Base-by-base conservation (phyloP, 2,329 filamentous ascomycete genomes). In the Ceratocystis colombiana region DNA sequence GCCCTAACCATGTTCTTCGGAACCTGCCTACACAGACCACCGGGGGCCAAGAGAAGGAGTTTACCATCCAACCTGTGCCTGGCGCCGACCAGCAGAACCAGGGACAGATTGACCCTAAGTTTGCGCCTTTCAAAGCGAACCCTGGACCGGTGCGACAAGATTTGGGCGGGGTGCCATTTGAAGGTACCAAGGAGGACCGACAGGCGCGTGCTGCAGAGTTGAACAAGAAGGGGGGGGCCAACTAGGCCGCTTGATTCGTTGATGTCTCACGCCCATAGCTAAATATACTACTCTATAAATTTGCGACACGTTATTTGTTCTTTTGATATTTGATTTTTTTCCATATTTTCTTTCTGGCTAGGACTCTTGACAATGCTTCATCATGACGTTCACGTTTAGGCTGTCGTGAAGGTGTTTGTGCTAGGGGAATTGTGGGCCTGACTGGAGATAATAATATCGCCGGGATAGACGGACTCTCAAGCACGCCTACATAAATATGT, bases 141-240 rank as follows among this genome's bases (percentile, higher is more conserved):
- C 84, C 83, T 12, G 84, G 84, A 44, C 84, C 84, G 17, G 84
- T 77, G 33, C 71, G 84, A 30, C 77, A 81, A 20, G 74, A 83
- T 69, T 77, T 80, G 68, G 79, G 84, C 76, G 79, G 79, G 17
- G 75, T 75, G 44, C 73, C 80, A 63, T 73, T 81, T 73, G 83
- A 86, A 76, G 84, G 83, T 17, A 84, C 81, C 67, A 88, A 87
- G 75, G 86, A 88, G 73, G 87, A 90, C 72, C 82, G 87, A 65
- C 77, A 80, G 71, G 84, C 81, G 12, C 85, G 83, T 74, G 85
- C 84, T 68, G 77, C 84, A 73, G 83, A 83, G 71, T 71, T 90
- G 74, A 89, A 89, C 78, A 84, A 69, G 57, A 68, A 87, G 72
- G 76, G 74, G 66, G 68, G 7, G 50, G 59, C 62, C 17, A 53